Conservation (phyloP, 129 eudicot genomes). For the Oenanthe sinensis region DNA sequence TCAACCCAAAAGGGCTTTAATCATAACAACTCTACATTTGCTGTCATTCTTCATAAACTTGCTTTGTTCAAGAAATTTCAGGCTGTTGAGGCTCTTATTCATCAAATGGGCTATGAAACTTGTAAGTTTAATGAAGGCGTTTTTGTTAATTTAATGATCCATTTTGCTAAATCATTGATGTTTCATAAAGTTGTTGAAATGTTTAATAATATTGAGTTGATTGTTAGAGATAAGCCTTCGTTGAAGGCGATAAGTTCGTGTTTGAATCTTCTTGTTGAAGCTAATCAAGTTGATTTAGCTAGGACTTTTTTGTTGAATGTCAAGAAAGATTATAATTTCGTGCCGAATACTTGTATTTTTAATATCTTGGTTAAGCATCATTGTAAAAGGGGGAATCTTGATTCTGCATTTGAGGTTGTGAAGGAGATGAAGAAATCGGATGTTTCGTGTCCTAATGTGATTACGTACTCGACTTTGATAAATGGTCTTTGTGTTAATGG, state of each 20-base stretch:
- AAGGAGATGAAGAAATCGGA: conserved; percentile 5
- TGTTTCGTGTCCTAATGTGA: neutral
- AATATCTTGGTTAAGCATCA: conserved; percentile 88
- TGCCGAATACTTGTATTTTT: conserved; percentile 79
- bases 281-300: conserved; percentile 56
- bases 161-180: conserved; percentile 49
- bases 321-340: conserved; percentile 35
- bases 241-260: conserved; percentile 76
- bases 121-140: conserved; percentile 85
- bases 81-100: conserved; percentile 58
- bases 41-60: conserved; percentile 57
- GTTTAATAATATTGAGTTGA: conserved; percentile 50
- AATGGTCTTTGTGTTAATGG: conserved; percentile 56
- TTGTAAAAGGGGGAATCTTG: conserved; percentile 66
- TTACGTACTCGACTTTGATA: conserved; percentile 5
- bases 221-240: conserved; percentile 74
- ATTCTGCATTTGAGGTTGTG: conserved; percentile 9
- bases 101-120: conserved; percentile 69
- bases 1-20: conserved; percentile 65
- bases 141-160: conserved; percentile 64
- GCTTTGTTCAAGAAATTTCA: conserved; percentile 50
- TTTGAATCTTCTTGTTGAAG: conserved; percentile 78
- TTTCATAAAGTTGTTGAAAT: conserved; percentile 67
- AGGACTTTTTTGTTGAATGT: conserved; percentile 46
- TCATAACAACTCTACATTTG: conserved; percentile 81